Conservation (phyloP, 495 filamentous ascomycete species). For the Lepidopterella palustris region DNA sequence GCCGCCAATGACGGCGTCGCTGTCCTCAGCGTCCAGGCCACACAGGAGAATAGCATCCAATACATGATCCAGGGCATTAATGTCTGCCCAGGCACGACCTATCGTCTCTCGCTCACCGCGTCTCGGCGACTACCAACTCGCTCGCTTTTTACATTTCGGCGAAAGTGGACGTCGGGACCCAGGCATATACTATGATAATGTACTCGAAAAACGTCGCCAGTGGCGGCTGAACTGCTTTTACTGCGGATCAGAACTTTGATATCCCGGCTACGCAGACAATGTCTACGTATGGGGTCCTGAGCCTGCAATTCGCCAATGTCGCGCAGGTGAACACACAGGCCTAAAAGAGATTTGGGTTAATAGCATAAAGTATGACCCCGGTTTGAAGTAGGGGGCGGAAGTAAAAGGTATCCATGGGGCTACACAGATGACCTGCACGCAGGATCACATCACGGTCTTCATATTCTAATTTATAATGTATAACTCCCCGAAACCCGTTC, state of each 20-base stretch:
- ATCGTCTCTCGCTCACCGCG: neutral
- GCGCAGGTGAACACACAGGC: neutral
- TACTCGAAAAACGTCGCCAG: neutral
- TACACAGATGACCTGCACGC: neutral
- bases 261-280: neutral
- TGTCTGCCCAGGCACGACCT: neutral
- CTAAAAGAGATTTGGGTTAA: neutral
- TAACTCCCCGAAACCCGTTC: neutral
- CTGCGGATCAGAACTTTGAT: neutral
- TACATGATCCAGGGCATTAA: neutral
- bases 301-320: neutral
- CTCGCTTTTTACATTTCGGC: neutral
- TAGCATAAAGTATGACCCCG: neutral
- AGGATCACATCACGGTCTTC: neutral
- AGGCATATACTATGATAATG: neutral
- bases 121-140: neutral
- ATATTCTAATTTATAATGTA: neutral
- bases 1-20: neutral
- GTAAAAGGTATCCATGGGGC: neutral
- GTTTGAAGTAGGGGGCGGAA: neutral
- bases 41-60: neutral
- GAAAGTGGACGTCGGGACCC: neutral
- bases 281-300: neutral
- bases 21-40: neutral
- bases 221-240: neutral